Percentiles rank a stretch among this genome's conserved stretches.
phyloP scores from a whole-genome alignment of 768 basidiomycete genomes.

The Boletus subparvulus region DNA sequence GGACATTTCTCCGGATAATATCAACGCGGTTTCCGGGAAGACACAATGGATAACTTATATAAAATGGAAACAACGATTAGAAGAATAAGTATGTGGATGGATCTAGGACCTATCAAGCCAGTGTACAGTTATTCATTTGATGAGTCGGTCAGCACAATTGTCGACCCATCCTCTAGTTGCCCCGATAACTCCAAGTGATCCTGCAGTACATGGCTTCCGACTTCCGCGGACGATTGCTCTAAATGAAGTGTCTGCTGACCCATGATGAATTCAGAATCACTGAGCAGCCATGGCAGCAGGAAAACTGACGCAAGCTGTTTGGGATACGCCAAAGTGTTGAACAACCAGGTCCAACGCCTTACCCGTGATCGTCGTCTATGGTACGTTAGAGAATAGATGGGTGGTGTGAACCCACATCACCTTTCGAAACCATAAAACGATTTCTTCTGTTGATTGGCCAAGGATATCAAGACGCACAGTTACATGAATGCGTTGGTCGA shows the following conservation, averaged over 20 bases:
- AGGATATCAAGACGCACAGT: slow-evolving; percentile 37
- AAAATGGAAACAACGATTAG: background rate
- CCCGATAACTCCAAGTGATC: slow-evolving; percentile 49
- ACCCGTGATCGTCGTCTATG: slow-evolving; percentile 55
- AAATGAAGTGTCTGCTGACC: slow-evolving; percentile 52
- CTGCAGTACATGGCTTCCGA: slow-evolving; percentile 34
- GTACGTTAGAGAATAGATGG: slow-evolving; percentile 2
- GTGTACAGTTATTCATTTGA: background rate
- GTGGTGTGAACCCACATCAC: slow-evolving; percentile 34
- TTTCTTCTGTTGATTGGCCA: slow-evolving; percentile 36
- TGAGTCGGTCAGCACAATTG: slow-evolving; percentile 15
- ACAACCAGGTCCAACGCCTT: slow-evolving; percentile 59
- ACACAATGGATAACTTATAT: slow-evolving; percentile 1
- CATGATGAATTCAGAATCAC: slow-evolving; percentile 20
- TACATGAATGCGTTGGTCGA: slow-evolving; percentile 61
- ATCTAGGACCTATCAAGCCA: background rate
- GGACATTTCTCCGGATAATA: slow-evolving; percentile 18
- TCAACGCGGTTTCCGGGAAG: slow-evolving; percentile 1
- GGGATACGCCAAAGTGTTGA: slow-evolving; percentile 18
- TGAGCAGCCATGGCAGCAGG: background rate
- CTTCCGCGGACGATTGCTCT: slow-evolving; percentile 27
- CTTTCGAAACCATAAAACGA: slow-evolving; percentile 70
- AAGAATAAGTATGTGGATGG: background rate
- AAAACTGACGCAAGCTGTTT: slow-evolving; percentile 14
- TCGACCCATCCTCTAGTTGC: slow-evolving; percentile 56